Percentiles rank a stretch among this genome's conserved stretches.
phyloP scores from a whole-genome alignment of 2,329 filamentous ascomycete species.

The Emericellopsis cladophorae region DNA sequence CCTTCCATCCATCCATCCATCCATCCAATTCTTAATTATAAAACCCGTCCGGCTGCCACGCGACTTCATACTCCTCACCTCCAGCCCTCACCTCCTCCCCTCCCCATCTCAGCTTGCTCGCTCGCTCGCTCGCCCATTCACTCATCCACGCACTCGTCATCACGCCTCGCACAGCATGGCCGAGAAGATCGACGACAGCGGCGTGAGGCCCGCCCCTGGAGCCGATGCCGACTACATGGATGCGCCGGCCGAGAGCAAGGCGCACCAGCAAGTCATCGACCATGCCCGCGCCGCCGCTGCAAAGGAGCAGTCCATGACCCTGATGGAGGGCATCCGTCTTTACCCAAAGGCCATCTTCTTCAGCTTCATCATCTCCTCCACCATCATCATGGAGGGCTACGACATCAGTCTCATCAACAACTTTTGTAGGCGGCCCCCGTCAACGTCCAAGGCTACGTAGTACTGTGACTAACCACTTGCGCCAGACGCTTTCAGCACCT shows the following conservation, averaged over 20 bases:
- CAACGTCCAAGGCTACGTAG: too few relatives aligned
- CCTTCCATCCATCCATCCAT: too few relatives aligned
- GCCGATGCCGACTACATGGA: neutral
- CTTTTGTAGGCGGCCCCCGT: conserved; percentile 48
- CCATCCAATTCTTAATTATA: too few relatives aligned
- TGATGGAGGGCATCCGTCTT: conserved; percentile 63
- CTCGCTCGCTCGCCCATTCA: too few relatives aligned
- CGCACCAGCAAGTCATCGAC: conserved; percentile 17
- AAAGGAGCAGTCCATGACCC: conserved; percentile 56
- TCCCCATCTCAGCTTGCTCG: too few relatives aligned
- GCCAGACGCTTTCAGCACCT: conserved; percentile 35
- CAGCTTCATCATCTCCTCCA: conserved; percentile 79
- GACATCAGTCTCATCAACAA: conserved; percentile 73
- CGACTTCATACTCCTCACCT: too few relatives aligned
- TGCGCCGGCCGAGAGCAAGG: conserved; percentile 10
- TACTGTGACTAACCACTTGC: conserved; percentile 5
- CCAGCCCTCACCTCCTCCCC: too few relatives aligned
- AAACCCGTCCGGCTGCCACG: too few relatives aligned
- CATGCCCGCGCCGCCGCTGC: conserved; percentile 33
- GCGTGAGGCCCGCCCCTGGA: too few relatives aligned
- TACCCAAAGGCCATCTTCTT: conserved; percentile 82
- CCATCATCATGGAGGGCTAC: conserved; percentile 86
- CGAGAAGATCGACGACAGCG: too few relatives aligned
- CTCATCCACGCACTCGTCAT: too few relatives aligned
- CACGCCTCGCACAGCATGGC: too few relatives aligned